These are phyloP conservation scores for Botrytis squamosa DNA, from an alignment of 2,329 filamentous ascomycete species.

Conservation along the genomic window DNA sequence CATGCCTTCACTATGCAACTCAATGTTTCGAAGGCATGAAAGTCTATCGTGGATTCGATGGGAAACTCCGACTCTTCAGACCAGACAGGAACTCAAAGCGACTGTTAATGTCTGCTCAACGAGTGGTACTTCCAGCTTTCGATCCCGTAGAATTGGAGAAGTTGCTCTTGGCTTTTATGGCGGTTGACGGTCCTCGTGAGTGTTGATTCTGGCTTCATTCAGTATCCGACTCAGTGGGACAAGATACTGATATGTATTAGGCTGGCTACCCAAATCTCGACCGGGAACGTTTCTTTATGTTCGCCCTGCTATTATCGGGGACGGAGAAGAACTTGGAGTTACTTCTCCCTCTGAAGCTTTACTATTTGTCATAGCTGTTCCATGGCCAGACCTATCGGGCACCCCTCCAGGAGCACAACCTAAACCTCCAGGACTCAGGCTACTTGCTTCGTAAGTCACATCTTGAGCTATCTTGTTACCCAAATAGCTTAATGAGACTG, in stretches of 20 bases:
- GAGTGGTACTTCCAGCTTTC: slow-evolving; percentile 75
- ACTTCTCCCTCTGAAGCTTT: slow-evolving; percentile 77
- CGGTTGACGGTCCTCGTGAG: slow-evolving; percentile 60
- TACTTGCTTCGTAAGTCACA: slow-evolving; percentile 61
- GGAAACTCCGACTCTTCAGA: slow-evolving; percentile 13
- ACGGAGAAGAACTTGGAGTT: slow-evolving; percentile 76
- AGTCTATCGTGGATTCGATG: slow-evolving; percentile 65
- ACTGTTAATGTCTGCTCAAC: slow-evolving; percentile 54
- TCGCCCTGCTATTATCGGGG: slow-evolving; percentile 83
- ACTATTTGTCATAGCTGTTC: slow-evolving; percentile 72
- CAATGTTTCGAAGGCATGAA: slow-evolving; percentile 51
- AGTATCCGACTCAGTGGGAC: neutral
- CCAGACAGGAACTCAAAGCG: slow-evolving; percentile 49
- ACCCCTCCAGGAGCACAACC: slow-evolving; percentile 40
- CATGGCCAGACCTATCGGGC: slow-evolving; percentile 48
- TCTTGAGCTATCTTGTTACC: too few species aligned
- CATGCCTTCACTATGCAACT: slow-evolving; percentile 25
- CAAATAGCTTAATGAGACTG: too few species aligned
- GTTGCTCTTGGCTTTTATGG: slow-evolving; percentile 69
- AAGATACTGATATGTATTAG: slow-evolving; percentile 37
- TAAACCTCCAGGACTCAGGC: slow-evolving; percentile 58
- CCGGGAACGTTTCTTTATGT: slow-evolving; percentile 77
- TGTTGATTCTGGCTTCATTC: neutral
- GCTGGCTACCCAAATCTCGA: slow-evolving; percentile 72
- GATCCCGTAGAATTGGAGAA: slow-evolving; percentile 69